Evolutionary conservation across 2,329 filamentous ascomycete species (phyloP), one percentile per base, ranked within the genome.

Genomic region (Phialophora expanda): DNA sequence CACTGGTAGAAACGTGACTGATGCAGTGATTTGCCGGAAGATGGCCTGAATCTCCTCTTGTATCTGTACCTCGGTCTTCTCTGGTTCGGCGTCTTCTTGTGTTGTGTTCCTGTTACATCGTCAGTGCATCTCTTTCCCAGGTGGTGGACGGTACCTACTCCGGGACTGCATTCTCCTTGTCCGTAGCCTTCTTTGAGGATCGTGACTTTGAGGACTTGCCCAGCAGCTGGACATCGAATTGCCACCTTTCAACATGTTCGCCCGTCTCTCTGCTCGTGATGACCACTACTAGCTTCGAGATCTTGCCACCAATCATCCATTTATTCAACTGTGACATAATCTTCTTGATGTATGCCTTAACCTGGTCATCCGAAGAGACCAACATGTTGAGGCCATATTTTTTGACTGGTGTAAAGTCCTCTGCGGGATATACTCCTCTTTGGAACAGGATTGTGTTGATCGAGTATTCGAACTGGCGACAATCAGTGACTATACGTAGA

Each of bases 341-440:
- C 81, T 96, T 97, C 80, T 97, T 97, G 84, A 99, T 96, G 81
- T 99, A 99, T 34, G 93, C 92, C 80, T 97, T 96, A 76, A 99
- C 95, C 81, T 99, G 94, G 82, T 98, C 95, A 78, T 99, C 95
- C 70, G 93, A 88, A 34, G 94, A 96, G 59, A 98, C 93, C 74
- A 97, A 90, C 93, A 97, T 97, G 75, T 97, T 98, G 74, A 99
- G 87, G 74, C 95, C 95, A 89, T 99, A 99, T 82, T 99, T 99
- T 83, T 99, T 99, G 75, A 99, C 93, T 12, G 93, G 90, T 72
- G 91, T 92, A 77, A 99, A 99, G 82, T 99, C 95, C 76, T 99
- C 95, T 60, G 95, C 92, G 28, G 95, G 95, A 79, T 99, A 89
- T 7, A 89, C 87, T 53, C 86, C 87, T 75, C 87, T 87, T 79